These are phyloP conservation scores for Apocynum venetum DNA, from an alignment of 257 asterid genomes.

Conservation along the genomic window DNA sequence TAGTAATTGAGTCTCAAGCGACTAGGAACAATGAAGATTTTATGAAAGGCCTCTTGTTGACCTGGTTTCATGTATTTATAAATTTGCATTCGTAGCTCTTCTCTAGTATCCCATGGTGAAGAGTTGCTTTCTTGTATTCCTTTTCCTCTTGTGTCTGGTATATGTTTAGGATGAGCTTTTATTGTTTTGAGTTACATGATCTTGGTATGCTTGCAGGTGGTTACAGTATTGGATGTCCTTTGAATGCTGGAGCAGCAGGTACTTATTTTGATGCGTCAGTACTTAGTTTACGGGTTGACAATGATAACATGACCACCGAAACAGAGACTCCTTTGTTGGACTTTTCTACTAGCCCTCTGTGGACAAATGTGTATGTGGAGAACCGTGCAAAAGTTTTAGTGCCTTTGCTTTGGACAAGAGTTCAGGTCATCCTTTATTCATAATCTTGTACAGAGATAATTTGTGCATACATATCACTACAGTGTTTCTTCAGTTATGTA, in stretches of 20 bases:
- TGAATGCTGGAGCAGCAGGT: conserved; percentile 98
- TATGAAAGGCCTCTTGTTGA: background rate
- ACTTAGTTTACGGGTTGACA: conserved; percentile 86
- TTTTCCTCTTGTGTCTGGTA: background rate
- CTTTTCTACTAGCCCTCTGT: conserved; percentile 85
- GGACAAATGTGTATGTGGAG: conserved; percentile 96
- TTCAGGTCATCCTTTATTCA: conserved; percentile 61
- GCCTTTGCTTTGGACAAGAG: conserved; percentile 98
- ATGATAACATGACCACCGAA: conserved; percentile 82
- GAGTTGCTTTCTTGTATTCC: background rate
- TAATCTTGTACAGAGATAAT: conserved; percentile 5
- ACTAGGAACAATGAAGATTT: background rate
- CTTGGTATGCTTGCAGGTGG: conserved; percentile 66
- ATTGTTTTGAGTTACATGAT: conserved; percentile 14
- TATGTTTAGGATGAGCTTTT: conserved; percentile 1
- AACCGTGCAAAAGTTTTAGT: conserved; percentile 89
- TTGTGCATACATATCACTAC: background rate
- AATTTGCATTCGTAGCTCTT: background rate
- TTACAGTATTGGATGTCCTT: conserved; percentile 72
- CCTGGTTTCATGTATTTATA: conserved; percentile 1
- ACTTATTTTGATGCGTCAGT: conserved; percentile 91
- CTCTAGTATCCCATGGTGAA: background rate
- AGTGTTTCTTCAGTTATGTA: background rate
- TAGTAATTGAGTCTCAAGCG: background rate
- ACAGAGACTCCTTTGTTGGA: conserved; percentile 95